Conservation (phyloP, 805 yeast genomes). For the Saccharomycopsis fodiens region DNA sequence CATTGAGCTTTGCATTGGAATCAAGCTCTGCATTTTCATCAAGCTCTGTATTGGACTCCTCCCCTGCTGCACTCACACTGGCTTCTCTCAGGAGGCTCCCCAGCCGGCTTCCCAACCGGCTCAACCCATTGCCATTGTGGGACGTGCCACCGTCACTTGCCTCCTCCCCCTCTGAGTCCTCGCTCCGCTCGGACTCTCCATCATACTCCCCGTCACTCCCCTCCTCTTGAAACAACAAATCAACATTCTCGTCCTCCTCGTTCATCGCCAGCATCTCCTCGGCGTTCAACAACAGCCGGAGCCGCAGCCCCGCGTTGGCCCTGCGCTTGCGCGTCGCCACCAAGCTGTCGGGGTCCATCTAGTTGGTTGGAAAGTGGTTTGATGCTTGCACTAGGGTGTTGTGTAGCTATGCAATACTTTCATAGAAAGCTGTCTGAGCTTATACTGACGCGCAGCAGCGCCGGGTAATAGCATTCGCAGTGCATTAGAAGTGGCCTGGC, state of each 20-base stretch:
- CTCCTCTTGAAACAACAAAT: slow-evolving; percentile 52
- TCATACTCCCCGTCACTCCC: slow-evolving; percentile 20
- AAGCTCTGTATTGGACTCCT: not conserved
- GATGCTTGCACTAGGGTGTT: too few species aligned
- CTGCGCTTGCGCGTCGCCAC: slow-evolving; percentile 73
- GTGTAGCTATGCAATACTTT: too few species aligned
- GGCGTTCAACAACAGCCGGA: slow-evolving; percentile 63
- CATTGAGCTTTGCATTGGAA: not conserved
- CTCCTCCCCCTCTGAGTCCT: slow-evolving; percentile 8
- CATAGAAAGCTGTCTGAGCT: too few species aligned
- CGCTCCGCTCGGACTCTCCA: slow-evolving; percentile 3
- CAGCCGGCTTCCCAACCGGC: not conserved
- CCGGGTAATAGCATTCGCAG: too few species aligned
- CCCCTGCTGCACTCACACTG: too few species aligned
- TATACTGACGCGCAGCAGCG: too few species aligned
- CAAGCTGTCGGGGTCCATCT: slow-evolving; percentile 54
- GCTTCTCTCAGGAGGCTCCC: not conserved
- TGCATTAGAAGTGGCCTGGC: too few species aligned
- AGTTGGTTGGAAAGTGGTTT: too few species aligned
- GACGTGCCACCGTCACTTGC: too few species aligned
- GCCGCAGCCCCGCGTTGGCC: slow-evolving; percentile 83
- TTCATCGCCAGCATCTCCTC: slow-evolving; percentile 41
- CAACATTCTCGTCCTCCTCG: slow-evolving; percentile 74
- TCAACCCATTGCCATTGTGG: too few species aligned
- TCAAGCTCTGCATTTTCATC: not conserved